Conservation (phyloP, 140 eudicot genomes). For the Eryngium alpinum region DNA sequence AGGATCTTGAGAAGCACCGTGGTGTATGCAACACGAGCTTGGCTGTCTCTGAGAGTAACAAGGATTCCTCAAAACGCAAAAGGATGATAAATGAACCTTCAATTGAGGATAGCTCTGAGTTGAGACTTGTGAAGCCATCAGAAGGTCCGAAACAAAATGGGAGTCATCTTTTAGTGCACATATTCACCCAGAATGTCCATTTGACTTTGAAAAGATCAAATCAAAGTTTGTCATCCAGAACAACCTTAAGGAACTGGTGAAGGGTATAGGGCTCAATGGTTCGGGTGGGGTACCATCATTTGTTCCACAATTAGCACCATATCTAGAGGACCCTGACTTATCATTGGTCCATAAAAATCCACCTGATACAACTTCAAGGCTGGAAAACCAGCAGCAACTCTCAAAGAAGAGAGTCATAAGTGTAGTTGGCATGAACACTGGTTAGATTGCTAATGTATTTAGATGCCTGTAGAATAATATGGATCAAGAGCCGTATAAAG, state of each 20-base stretch:
- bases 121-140: not conserved
- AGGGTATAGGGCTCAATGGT: constrained; percentile 68
- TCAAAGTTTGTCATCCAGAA: constrained; percentile 52
- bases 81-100: constrained; percentile 11
- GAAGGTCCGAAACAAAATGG: constrained; percentile 16
- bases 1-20: constrained; percentile 48
- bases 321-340: constrained; percentile 36
- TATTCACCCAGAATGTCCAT: constrained; percentile 45
- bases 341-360: constrained; percentile 17
- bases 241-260: constrained; percentile 62
- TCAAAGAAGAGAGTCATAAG: constrained; percentile 5
- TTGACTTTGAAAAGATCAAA: constrained; percentile 60
- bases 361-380: constrained; percentile 18
- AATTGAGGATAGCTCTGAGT: constrained; percentile 11
- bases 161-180: constrained; percentile 6
- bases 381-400: constrained; percentile 22
- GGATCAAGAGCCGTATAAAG: constrained; percentile 33
- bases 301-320: constrained; percentile 29
- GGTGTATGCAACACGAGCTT: constrained; percentile 28
- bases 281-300: constrained; percentile 59
- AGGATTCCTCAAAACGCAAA: constrained; percentile 24
- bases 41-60: constrained; percentile 14
- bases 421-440: not conserved
- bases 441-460: not conserved
- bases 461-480: constrained; percentile 16